Evolutionary conservation across 306 rosid species (phyloP).

Genomic region (Cajanus cajan): DNA sequence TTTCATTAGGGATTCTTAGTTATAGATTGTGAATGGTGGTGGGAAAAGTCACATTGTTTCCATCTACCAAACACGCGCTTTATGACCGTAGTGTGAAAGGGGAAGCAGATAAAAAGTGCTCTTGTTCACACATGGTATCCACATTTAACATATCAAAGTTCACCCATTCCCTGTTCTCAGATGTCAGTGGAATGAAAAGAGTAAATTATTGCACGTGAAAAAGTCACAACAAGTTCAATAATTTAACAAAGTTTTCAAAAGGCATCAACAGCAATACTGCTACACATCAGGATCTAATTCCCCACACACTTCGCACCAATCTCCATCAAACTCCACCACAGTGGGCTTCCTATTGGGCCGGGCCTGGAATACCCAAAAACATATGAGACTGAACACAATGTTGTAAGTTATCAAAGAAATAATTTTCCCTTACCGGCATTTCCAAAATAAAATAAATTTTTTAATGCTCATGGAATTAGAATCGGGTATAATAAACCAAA

Average conservation of each 20-base stretch:
- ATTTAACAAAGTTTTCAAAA: background rate
- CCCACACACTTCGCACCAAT: conserved; percentile 78
- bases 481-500: background rate
- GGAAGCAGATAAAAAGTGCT: conserved; percentile 3
- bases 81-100: background rate
- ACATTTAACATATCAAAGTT: background rate
- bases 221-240: background rate
- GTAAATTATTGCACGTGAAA: conserved; percentile 3
- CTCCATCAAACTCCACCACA: conserved; percentile 78
- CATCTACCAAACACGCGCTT: background rate
- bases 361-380: conserved; percentile 44
- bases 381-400: background rate
- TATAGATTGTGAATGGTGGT: background rate
- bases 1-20: background rate
- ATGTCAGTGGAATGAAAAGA: background rate
- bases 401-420: background rate
- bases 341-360: conserved; percentile 78
- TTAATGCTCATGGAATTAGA: background rate
- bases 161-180: background rate
- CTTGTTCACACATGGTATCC: background rate
- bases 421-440: too few relatives aligned
- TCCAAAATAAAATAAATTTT: too few relatives aligned
- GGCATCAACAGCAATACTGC: conserved; percentile 34
- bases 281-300: conserved; percentile 77
- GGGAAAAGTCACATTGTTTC: background rate